Percentiles rank a stretch among this genome's conserved stretches.
These are phyloP conservation scores for Backusella australiensis DNA, from an alignment of 192 early-diverging fungal species.

Conservation along the genomic window DNA sequence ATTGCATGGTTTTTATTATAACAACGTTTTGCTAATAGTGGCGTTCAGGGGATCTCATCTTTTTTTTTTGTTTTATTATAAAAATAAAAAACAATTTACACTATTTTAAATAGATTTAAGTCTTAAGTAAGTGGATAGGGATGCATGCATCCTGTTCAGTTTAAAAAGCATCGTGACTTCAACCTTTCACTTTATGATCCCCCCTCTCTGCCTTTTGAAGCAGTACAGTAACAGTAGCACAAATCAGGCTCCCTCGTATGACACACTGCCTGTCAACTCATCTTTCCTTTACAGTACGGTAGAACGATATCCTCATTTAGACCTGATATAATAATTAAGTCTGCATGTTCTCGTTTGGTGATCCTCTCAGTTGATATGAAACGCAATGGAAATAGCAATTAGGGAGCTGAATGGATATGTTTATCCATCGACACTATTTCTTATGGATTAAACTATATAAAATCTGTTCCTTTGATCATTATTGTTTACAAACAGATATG, in stretches of 20 bases:
- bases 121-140: background rate
- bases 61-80: background rate
- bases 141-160: background rate
- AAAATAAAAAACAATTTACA: background rate
- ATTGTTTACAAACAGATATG: conserved; percentile 1
- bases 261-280: conserved; percentile 1
- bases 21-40: background rate
- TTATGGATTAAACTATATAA: background rate
- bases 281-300: background rate
- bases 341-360: background rate
- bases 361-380: background rate
- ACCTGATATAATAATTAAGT: background rate
- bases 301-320: background rate
- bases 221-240: background rate
- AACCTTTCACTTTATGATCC: background rate
- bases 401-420: background rate
- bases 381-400: background rate
- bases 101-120: background rate
- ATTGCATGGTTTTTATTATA: background rate
- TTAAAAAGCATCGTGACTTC: background rate
- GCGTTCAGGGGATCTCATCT: background rate
- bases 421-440: background rate
- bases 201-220: background rate
- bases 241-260: conserved; percentile 4
- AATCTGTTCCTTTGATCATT: background rate